Evolutionary conservation across 768 basidiomycete genomes (phyloP), one percentile per base, ranked within the genome.

Genomic region (Sporobolomyces phaffii): DNA sequence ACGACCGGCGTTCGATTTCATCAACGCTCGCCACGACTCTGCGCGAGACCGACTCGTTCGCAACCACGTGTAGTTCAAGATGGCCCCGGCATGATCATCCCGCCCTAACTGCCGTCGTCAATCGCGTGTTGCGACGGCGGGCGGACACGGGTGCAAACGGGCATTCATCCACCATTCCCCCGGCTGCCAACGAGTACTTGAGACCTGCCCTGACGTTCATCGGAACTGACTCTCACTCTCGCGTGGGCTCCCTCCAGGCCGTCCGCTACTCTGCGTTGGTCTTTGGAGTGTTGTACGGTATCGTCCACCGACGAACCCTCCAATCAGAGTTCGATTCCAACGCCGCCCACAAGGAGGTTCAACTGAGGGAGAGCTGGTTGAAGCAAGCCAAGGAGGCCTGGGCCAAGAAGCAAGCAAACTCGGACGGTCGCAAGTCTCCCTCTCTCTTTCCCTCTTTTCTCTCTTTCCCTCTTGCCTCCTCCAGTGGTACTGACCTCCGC

Each of bases 211-310:
- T n/a, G n/a, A n/a, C n/a, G n/a, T n/a, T n/a, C n/a, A n/a, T n/a
- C n/a, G n/a, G n/a, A n/a, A n/a, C n/a, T n/a, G n/a, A n/a, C n/a
- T n/a, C n/a, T n/a, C n/a, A 26, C 47, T 26, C 49, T 26, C 3
- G 28, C 7, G 44, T 45, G 10, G 38, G 9, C 0, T 11, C 24
- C 31, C 75, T 38, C 20, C 78, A 93, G 94, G 94, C 94, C 78
- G 87, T 88, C 75, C 89, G 94, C 76, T 98, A 94, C 79, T 87
- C 91, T 24, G 91, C 93, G 56, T 85, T 99, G 73, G 79, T 87
- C 71, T 82, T 85, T 47, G 94, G 94, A 76, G 83, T 94, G 72
- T 79, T 86, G 77, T 98, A 97, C 78, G 94, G 94, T 77, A 86
- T 93, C 78, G 85, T 85, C 76, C 93, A 97, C 82, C 88, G 89